Conservation (phyloP, 805 yeast genomes). For the Yarrowia yakushimensis region DNA sequence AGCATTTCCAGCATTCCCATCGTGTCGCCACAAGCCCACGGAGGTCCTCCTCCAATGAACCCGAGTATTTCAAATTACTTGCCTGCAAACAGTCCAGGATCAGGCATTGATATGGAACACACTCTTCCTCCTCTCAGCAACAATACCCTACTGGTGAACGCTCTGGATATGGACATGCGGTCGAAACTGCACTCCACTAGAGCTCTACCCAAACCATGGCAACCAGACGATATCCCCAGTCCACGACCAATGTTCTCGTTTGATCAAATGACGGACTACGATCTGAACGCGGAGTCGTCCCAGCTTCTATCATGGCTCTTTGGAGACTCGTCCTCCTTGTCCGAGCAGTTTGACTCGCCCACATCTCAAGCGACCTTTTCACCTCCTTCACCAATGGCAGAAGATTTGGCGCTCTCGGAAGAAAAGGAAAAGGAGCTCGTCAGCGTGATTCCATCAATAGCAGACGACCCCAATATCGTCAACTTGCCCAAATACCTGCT, state of each 20-base stretch:
- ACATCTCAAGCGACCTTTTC: constrained; percentile 42
- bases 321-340: constrained; percentile 37
- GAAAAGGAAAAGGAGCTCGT: constrained; percentile 34
- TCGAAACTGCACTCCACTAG: constrained; percentile 1
- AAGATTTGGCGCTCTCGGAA: constrained; percentile 39
- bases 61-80: neutral
- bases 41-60: neutral
- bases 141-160: constrained; percentile 15
- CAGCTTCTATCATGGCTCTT: constrained; percentile 40
- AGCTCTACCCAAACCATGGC: constrained; percentile 6
- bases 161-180: constrained; percentile 13
- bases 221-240: constrained; percentile 5
- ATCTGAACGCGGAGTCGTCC: constrained; percentile 21
- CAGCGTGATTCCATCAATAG: constrained; percentile 34
- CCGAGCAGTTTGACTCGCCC: constrained; percentile 39
- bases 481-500: constrained; percentile 33
- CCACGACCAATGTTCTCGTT: constrained; percentile 2
- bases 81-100: neutral
- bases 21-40: neutral
- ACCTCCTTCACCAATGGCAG: constrained; percentile 39
- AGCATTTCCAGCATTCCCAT: neutral
- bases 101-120: neutral
- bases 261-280: neutral
- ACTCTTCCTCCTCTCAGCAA: constrained; percentile 12
- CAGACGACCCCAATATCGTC: constrained; percentile 25